These are phyloP conservation scores for Leucaena leucocephala DNA, from an alignment of 306 rosid species.

Conservation along the genomic window DNA sequence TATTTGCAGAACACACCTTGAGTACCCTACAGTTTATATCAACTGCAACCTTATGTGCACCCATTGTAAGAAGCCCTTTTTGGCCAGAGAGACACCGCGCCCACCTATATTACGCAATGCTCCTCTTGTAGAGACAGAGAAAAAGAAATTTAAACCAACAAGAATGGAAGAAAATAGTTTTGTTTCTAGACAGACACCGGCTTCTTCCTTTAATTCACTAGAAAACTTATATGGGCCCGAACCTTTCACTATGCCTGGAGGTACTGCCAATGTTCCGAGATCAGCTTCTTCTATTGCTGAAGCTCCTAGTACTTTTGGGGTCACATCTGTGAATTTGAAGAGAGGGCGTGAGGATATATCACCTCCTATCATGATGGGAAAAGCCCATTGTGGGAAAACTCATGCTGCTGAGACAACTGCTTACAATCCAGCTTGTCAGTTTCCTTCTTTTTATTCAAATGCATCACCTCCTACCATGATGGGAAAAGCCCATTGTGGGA, in stretches of 20 bases:
- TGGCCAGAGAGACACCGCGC: constrained; percentile 55
- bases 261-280: constrained; percentile 15
- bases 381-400: no score
- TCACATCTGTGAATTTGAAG: constrained; percentile 48
- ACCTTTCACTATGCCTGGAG: no score
- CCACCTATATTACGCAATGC: constrained; percentile 41
- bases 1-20: constrained; percentile 58
- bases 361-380: no score
- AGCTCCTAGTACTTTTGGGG: constrained; percentile 39
- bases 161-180: constrained; percentile 38
- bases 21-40: constrained; percentile 50
- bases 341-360: constrained; percentile 42
- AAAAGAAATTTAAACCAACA: constrained; percentile 40
- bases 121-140: constrained; percentile 40
- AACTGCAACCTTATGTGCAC: constrained; percentile 51
- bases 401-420: no score
- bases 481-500: no score
- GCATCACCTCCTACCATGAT: no score
- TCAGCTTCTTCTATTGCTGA: constrained; percentile 47
- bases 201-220: constrained; percentile 41
- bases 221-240: constrained; percentile 37
- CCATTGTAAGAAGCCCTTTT: constrained; percentile 54
- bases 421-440: no score
- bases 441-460: no score
- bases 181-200: constrained; percentile 43